Evolutionary conservation across 2,329 filamentous ascomycete species (phyloP).

Genomic region (Aotearoamyces nothofagi): DNA sequence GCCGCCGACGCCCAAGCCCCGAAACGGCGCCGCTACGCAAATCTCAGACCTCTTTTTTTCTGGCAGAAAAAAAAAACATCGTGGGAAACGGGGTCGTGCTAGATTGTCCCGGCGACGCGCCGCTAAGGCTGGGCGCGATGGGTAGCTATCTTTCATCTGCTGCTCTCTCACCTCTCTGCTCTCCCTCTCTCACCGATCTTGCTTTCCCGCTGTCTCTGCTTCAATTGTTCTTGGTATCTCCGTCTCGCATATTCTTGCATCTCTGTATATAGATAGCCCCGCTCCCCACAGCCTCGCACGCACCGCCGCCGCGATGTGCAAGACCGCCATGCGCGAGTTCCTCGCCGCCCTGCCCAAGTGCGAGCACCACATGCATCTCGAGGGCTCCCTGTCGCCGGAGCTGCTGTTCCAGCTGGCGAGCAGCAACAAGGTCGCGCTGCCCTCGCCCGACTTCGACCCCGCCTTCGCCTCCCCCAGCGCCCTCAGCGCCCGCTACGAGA

Average conservation of each 20-base stretch:
- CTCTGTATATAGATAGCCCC: not conserved
- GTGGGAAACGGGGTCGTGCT: too few species aligned
- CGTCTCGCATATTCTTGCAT: too few species aligned
- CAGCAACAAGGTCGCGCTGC: constrained; percentile 49
- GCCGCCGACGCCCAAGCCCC: too few species aligned
- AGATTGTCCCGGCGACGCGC: too few species aligned
- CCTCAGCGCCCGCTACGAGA: constrained; percentile 46
- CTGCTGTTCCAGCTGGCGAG: constrained; percentile 55
- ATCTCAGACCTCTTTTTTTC: too few species aligned
- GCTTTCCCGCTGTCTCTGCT: not conserved
- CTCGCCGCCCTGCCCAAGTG: constrained; percentile 58
- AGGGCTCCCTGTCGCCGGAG: constrained; percentile 56
- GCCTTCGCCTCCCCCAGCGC: constrained; percentile 45
- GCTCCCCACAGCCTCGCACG: not conserved
- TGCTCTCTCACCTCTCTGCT: too few species aligned
- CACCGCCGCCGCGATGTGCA: constrained; percentile 11
- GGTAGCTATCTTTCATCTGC: too few species aligned
- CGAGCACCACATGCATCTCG: constrained; percentile 70
- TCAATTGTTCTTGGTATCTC: constrained; percentile 1
- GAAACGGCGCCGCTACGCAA: too few species aligned
- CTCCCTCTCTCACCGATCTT: not conserved
- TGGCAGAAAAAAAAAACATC: too few species aligned
- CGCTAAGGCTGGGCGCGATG: too few species aligned
- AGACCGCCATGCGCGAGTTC: constrained; percentile 26
- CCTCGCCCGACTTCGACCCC: constrained; percentile 33